Conservation (phyloP, 176 grass and related monocot genomes). For the Ampelocalamus luodianensis region DNA sequence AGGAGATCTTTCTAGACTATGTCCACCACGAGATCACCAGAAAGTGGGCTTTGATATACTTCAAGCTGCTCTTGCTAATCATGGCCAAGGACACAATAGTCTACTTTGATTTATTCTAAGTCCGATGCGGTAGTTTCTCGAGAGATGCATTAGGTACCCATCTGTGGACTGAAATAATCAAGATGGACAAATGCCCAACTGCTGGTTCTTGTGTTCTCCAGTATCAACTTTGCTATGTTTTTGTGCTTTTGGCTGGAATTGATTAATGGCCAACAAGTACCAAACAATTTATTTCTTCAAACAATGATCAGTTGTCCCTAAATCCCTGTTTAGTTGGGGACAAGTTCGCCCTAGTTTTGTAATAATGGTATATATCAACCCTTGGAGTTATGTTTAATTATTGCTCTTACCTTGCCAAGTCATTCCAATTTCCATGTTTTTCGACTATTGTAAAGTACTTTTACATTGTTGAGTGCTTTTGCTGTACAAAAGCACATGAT, state of each 20-base stretch:
- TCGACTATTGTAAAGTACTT: background rate
- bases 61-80: conserved; percentile 73
- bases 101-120: conserved; percentile 67
- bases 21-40: conserved; percentile 79
- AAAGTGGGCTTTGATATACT: conserved; percentile 88
- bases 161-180: conserved; percentile 48
- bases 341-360: conserved; percentile 15
- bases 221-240: conserved; percentile 22
- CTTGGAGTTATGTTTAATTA: background rate
- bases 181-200: conserved; percentile 11
- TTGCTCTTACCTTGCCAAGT: background rate
- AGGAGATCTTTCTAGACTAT: conserved; percentile 91
- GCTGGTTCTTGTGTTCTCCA: background rate
- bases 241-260: background rate
- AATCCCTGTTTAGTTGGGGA: background rate
- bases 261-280: conserved; percentile 20
- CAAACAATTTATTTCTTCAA: background rate
- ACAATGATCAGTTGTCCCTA: conserved; percentile 1
- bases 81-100: conserved; percentile 82
- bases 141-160: background rate
- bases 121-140: background rate
- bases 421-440: background rate
- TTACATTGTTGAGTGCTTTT: background rate
- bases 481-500: background rate
- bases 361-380: conserved; percentile 47